Conservation (phyloP, 73 alveolate species). For the Stentor coeruleus region DNA sequence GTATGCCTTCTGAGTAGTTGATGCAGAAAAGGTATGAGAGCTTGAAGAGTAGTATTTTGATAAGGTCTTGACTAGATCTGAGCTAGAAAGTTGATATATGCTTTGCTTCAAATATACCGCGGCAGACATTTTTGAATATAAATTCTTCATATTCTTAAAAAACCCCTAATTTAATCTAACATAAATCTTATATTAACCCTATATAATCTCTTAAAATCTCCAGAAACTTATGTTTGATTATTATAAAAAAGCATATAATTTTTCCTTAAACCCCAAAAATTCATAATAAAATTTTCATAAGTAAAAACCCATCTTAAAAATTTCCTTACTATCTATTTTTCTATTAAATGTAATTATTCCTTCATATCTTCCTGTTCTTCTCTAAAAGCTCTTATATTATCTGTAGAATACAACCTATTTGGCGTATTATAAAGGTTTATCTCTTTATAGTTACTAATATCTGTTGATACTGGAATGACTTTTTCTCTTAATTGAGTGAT, state of each 20-base stretch:
- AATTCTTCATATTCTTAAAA: too few species aligned
- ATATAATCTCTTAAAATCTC: too few species aligned
- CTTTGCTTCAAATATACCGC: neutral
- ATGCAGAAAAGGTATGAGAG: neutral
- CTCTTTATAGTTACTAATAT: neutral
- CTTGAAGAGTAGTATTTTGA: constrained; percentile 20
- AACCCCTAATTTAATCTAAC: too few species aligned
- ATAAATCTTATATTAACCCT: too few species aligned
- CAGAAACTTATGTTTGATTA: too few species aligned
- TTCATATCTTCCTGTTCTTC: neutral
- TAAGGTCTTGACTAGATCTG: neutral
- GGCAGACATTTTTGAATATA: neutral
- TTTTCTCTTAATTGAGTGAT: neutral
- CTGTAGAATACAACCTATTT: neutral
- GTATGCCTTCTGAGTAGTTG: constrained; percentile 12
- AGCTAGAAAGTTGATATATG: neutral
- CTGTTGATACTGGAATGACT: neutral
- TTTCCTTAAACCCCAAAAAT: too few species aligned
- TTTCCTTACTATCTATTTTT: too few species aligned
- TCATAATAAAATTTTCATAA: too few species aligned
- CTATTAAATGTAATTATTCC: too few species aligned
- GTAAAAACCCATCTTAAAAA: too few species aligned
- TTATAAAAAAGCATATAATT: too few species aligned
- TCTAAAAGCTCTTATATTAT: neutral
- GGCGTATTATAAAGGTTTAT: neutral